Base-by-base conservation (phyloP, 768 basidiomycete species). In the Austroboletus eburneus region DNA sequence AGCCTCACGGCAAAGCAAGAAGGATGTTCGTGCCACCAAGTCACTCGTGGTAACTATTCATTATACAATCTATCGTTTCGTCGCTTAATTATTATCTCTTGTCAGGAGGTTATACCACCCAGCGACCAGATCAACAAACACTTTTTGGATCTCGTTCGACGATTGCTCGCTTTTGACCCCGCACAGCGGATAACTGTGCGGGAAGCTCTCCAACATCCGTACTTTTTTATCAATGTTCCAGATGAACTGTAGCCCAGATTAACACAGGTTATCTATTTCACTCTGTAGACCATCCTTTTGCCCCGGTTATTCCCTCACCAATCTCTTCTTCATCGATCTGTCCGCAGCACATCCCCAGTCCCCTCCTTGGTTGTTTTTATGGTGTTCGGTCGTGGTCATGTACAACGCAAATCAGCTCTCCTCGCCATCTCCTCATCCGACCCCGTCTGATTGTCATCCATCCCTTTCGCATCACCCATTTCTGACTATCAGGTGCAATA, bases 141-240 rank as follows among this genome's bases (percentile, higher is more conserved):
- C 46, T 96, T 97, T 72, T 69, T 90, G 63, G 86, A 94, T 63
- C 81, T 97, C 27, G 91, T 96, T 54, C 81, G 80, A 64, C 83
- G 81, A 65, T 77, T 97, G 51, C 79, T 97, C 36, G 83, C 84
- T 42, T 96, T 94, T 65, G 94, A 97, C 66, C 93, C 94, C 27
- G 77, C 79, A 2, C 82, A 87, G 56, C 83, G 94, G 64, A 85
- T 94, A 58, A 84, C 85, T 30, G 94, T 97, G 39, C 79, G 81
- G 64, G 85, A 91, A 24, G 94, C 94, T 17, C 78, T 96, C 49
- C 76, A 79, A 42, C 94, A 96, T 60, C 87, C 86, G 4, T 97
- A 92, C 68, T 91, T 94, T 63, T 73, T 78, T 42, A 63, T 84
- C 61, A 72, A 71, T 63, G 79, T 87, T 52, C 74, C 85, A 33